A percentile compares a stretch with the other conserved stretches of the same genome.
Conservation (phyloP, 495 filamentous ascomycete genomes). For the Aspergillus ellipticus region DNA sequence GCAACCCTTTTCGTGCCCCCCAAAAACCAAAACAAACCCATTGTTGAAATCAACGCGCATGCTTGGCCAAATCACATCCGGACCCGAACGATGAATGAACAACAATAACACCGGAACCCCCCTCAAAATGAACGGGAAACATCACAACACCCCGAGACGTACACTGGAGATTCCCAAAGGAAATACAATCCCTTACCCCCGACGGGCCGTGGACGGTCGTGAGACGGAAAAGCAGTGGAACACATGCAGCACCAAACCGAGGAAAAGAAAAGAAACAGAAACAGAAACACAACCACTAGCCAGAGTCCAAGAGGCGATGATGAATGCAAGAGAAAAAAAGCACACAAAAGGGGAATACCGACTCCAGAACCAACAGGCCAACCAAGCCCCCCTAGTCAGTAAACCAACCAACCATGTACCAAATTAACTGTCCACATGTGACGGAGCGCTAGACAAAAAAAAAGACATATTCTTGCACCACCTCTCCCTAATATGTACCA, state of each 20-base stretch:
- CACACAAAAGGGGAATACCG: slow-evolving; percentile 25
- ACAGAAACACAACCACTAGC: slow-evolving; percentile 3
- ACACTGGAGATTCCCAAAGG: slow-evolving; percentile 17
- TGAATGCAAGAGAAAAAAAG: slow-evolving; percentile 18
- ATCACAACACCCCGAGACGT: slow-evolving; percentile 19
- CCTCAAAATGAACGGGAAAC: slow-evolving; percentile 16
- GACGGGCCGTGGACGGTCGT: slow-evolving; percentile 7
- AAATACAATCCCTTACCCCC: slow-evolving; percentile 18
- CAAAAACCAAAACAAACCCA: slow-evolving; percentile 11
- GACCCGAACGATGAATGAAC: slow-evolving; percentile 21
- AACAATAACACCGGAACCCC: slow-evolving; percentile 18
- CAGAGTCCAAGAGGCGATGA: not conserved
- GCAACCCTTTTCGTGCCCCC: not conserved
- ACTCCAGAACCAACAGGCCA: slow-evolving; percentile 31
- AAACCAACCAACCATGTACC: slow-evolving; percentile 30
- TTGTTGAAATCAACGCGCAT: slow-evolving; percentile 14
- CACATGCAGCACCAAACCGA: slow-evolving; percentile 11
- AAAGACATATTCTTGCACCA: slow-evolving; percentile 18
- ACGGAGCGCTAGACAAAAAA: slow-evolving; percentile 18
- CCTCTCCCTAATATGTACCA: slow-evolving; percentile 25
- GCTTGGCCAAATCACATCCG: slow-evolving; percentile 17
- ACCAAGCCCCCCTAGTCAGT: slow-evolving; percentile 23
- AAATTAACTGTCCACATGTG: slow-evolving; percentile 25
- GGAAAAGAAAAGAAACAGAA: slow-evolving; percentile 8
- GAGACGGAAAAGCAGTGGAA: slow-evolving; percentile 3